phyloP scores from a whole-genome alignment of 139 green algal species.

The Protoeuglena noctilucae region DNA sequence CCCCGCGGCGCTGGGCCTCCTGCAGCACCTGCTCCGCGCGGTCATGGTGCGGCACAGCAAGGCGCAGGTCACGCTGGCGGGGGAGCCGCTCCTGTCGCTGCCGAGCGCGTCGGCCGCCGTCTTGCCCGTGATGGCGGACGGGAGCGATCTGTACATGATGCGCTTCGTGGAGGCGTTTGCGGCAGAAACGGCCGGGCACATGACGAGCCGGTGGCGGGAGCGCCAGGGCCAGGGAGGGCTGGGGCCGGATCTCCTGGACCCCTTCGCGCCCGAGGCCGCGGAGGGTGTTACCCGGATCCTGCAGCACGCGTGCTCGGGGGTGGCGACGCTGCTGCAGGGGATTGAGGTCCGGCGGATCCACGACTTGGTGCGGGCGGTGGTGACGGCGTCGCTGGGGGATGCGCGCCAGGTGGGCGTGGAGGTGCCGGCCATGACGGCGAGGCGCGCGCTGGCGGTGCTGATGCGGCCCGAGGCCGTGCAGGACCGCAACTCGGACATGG shows the following conservation, averaged over 20 bases:
- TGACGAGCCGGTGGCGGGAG: no score
- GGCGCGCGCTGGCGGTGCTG: no score
- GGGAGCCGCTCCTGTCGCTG: background rate
- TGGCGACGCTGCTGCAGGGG: background rate
- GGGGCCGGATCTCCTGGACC: background rate
- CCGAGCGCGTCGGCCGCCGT: background rate
- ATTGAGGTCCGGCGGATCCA: no score
- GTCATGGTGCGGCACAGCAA: conserved; percentile 1
- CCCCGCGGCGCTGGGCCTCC: background rate
- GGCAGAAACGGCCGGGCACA: no score
- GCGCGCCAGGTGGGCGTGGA: background rate
- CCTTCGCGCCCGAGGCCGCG: no score
- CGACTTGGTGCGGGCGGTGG: no score
- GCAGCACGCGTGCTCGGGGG: background rate
- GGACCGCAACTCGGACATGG: background rate
- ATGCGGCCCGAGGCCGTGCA: background rate
- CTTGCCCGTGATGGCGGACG: background rate
- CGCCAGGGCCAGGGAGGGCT: background rate
- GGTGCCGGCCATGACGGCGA: background rate
- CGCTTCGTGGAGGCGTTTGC: background rate
- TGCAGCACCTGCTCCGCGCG: background rate
- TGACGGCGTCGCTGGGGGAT: background rate
- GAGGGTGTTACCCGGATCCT: background rate
- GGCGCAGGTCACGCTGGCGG: background rate
- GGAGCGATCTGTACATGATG: background rate